Percentiles rank a stretch among this genome's conserved stretches.
Evolutionary conservation across 176 grass and related monocot species (phyloP).

Genomic region (Rhipidocladum racemiflorum): DNA sequence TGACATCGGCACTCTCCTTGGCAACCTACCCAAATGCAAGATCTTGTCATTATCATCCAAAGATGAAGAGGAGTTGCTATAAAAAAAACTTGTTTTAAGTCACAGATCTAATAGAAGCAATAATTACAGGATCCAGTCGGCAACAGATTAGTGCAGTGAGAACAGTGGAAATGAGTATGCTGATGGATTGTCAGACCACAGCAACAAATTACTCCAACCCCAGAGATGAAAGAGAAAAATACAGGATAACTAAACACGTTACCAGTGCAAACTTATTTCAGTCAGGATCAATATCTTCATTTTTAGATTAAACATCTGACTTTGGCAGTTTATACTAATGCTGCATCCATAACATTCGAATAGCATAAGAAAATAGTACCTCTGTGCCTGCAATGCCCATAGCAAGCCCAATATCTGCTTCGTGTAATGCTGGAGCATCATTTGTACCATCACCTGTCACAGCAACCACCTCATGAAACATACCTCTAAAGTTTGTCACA

Average conservation of each 20-base stretch:
- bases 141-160: background rate
- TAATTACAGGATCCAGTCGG: background rate
- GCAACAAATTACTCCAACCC: background rate
- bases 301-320: background rate
- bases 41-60: background rate
- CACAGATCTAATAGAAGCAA: background rate
- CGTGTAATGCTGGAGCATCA: slow-evolving; percentile 91
- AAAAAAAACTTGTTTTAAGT: background rate
- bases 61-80: background rate
- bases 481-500: slow-evolving; percentile 76
- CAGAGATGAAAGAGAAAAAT: background rate
- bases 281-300: background rate
- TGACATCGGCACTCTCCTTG: slow-evolving; percentile 85
- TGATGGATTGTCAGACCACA: background rate
- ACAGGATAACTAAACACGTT: background rate
- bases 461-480: slow-evolving; percentile 85
- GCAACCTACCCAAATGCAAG: slow-evolving; percentile 50
- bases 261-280: background rate
- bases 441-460: slow-evolving; percentile 98
- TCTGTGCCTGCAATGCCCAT: slow-evolving; percentile 98
- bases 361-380: slow-evolving; percentile 42
- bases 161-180: background rate
- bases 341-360: slow-evolving; percentile 12
- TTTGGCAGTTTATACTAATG: slow-evolving; percentile 7
- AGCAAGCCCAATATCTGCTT: slow-evolving; percentile 95